These are phyloP conservation scores for Aegilops sharonensis DNA, from an alignment of 176 grass and related monocot genomes.

Conservation along the genomic window DNA sequence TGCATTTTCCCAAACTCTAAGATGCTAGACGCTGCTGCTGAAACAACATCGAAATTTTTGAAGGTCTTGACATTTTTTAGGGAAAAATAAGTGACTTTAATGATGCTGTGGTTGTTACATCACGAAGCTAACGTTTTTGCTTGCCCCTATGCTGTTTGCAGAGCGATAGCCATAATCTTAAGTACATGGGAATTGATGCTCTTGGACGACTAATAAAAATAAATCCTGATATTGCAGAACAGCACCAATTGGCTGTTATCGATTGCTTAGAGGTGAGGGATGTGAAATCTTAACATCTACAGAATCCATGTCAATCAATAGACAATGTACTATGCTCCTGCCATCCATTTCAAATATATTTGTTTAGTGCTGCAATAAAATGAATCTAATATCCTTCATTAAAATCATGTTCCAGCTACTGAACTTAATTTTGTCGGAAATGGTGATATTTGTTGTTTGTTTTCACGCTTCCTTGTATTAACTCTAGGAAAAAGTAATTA, in stretches of 20 bases:
- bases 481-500: neutral
- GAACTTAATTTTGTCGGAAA: constrained; percentile 15
- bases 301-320: neutral
- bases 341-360: neutral
- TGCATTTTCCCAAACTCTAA: constrained; percentile 95
- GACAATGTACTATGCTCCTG: neutral
- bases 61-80: constrained; percentile 54
- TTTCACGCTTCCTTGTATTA: neutral
- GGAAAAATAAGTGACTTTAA: neutral
- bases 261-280: constrained; percentile 96
- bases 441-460: neutral
- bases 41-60: constrained; percentile 96
- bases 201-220: constrained; percentile 96
- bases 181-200: constrained; percentile 99
- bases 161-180: constrained; percentile 99
- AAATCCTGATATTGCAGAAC: constrained; percentile 98
- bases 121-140: constrained; percentile 17
- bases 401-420: neutral
- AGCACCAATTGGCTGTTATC: constrained; percentile 97
- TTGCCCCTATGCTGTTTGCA: constrained; percentile 24
- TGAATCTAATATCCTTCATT: constrained; percentile 13
- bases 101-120: neutral
- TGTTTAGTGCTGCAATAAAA: constrained; percentile 10
- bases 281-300: neutral
- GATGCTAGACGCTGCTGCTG: constrained; percentile 84